These are phyloP conservation scores for Juncus inflexus DNA, from an alignment of 176 grass and related monocot species.

Conservation along the genomic window DNA sequence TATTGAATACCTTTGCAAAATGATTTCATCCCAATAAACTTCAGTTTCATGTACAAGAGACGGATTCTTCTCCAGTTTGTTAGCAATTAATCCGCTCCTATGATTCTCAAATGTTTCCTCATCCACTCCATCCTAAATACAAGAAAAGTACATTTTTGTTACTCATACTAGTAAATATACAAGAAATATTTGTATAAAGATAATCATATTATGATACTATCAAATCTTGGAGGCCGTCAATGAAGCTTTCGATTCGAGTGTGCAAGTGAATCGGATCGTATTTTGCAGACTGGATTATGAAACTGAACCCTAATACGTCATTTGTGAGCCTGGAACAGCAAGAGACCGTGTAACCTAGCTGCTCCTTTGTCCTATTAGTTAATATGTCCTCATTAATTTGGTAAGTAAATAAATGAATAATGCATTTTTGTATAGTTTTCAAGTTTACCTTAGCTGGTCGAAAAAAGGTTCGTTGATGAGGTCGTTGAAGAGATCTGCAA, in stretches of 20 bases:
- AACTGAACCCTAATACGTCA: slow-evolving; percentile 68
- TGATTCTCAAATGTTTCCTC: slow-evolving; percentile 85
- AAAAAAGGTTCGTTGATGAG: slow-evolving; percentile 92
- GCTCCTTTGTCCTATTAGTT: slow-evolving; percentile 84
- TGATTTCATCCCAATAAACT: slow-evolving; percentile 18
- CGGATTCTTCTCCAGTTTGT: slow-evolving; percentile 89
- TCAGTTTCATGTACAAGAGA: slow-evolving; percentile 24
- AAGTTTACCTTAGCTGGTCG: slow-evolving; percentile 79
- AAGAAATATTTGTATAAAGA: slow-evolving; percentile 10
- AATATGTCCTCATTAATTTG: slow-evolving; percentile 4
- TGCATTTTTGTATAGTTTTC: too few species aligned
- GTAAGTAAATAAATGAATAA: too few species aligned
- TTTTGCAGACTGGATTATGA: slow-evolving; percentile 75
- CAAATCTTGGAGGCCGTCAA: slow-evolving; percentile 57
- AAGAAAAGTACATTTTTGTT: not conserved
- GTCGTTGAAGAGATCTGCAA: slow-evolving; percentile 87
- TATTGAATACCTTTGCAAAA: slow-evolving; percentile 18
- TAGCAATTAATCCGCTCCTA: slow-evolving; percentile 82
- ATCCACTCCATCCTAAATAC: slow-evolving; percentile 56
- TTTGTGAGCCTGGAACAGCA: slow-evolving; percentile 69
- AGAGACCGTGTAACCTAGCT: slow-evolving; percentile 84
- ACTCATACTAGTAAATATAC: not conserved
- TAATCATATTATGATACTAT: slow-evolving; percentile 50
- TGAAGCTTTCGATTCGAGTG: slow-evolving; percentile 76
- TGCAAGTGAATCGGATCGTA: slow-evolving; percentile 81